Conservation (phyloP, 345 rosid species). For the Acer saccharum region DNA sequence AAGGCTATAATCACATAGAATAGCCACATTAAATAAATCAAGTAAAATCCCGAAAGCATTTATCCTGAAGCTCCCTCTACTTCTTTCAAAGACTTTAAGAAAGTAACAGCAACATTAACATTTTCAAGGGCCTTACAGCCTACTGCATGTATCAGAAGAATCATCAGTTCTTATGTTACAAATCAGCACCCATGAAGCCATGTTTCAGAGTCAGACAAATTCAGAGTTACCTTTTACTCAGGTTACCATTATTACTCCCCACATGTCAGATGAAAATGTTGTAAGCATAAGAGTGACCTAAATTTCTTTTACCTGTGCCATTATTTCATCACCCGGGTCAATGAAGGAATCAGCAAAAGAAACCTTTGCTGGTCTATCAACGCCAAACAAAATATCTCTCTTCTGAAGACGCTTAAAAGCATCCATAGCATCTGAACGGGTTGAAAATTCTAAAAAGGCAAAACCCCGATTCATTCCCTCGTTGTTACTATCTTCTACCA, state of each 20-base stretch:
- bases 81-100: background rate
- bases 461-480: constrained; percentile 94
- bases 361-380: constrained; percentile 96
- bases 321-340: constrained; percentile 91
- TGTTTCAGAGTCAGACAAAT: background rate
- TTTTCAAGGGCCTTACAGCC: background rate
- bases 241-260: background rate
- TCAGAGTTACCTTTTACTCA: background rate
- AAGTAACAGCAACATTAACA: background rate
- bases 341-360: constrained; percentile 96
- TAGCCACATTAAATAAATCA: background rate
- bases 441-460: constrained; percentile 92
- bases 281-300: constrained; percentile 26
- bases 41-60: background rate
- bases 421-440: constrained; percentile 94
- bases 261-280: background rate
- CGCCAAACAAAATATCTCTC: constrained; percentile 91
- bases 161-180: background rate
- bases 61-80: background rate
- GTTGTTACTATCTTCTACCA: constrained; percentile 91
- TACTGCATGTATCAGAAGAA: background rate
- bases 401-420: constrained; percentile 89
- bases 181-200: background rate
- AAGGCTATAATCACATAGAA: background rate
- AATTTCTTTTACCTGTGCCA: constrained; percentile 78